These are phyloP conservation scores for Pisolithus thermaeus DNA, from an alignment of 1,284 basidiomycete species.

Conservation along the genomic window DNA sequence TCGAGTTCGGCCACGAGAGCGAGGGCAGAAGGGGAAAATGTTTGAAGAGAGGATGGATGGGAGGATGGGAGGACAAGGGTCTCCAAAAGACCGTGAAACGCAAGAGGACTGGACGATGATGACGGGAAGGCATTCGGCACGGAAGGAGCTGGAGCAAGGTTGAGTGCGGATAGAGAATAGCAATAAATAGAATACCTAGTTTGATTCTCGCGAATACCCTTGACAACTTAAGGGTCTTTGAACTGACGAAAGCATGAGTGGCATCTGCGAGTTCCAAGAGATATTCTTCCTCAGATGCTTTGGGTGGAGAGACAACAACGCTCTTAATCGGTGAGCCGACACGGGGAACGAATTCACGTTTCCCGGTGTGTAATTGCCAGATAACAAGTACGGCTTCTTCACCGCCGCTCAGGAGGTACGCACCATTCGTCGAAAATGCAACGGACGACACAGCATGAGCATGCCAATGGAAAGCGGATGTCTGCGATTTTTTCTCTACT, in stretches of 20 bases:
- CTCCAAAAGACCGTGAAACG: conserved; percentile 66
- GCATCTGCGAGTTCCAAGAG: conserved; percentile 82
- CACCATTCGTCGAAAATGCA: conserved; percentile 86
- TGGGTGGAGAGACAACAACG: conserved; percentile 50
- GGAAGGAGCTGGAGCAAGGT: conserved; percentile 38
- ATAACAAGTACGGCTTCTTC: conserved; percentile 95
- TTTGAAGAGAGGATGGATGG: conserved; percentile 91
- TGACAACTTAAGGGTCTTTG: conserved; percentile 67
- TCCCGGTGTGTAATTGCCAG: conserved; percentile 87
- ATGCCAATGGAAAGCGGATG: conserved; percentile 94
- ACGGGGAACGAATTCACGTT: conserved; percentile 88
- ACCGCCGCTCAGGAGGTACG: conserved; percentile 91
- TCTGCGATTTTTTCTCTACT: conserved; percentile 72
- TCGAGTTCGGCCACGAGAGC: conserved; percentile 84
- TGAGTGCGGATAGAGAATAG: conserved; percentile 1
- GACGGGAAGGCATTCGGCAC: conserved; percentile 36
- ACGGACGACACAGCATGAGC: conserved; percentile 91
- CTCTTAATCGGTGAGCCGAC: conserved; percentile 84
- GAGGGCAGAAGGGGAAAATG: conserved; percentile 74
- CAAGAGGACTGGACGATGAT: conserved; percentile 50
- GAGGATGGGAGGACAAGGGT: conserved; percentile 87
- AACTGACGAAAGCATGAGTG: conserved; percentile 73
- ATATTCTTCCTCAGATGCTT: conserved; percentile 75
- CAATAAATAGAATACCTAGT: conserved; percentile 47
- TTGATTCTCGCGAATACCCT: conserved; percentile 77